phyloP scores from a whole-genome alignment of 2,329 filamentous ascomycete genomes.

The Bipolaris sorokiniana region DNA sequence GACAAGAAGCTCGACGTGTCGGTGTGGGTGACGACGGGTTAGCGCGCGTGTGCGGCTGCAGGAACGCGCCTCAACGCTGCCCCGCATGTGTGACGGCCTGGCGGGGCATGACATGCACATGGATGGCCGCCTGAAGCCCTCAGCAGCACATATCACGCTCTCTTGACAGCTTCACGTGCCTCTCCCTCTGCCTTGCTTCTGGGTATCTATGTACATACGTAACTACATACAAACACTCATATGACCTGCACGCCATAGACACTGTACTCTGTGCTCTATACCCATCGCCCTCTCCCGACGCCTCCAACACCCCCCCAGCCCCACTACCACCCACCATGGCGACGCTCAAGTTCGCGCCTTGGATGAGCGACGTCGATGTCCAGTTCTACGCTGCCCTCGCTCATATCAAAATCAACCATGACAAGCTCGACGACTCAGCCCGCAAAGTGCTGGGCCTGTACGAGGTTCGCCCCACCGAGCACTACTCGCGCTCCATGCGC shows the following conservation, averaged over 20 bases:
- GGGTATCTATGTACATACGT: too few species aligned
- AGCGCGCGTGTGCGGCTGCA: constrained; percentile 28
- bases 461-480: constrained; percentile 75
- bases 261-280: not conserved
- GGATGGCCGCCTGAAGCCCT: constrained; percentile 1
- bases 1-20: not conserved
- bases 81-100: constrained; percentile 15
- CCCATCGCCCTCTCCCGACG: constrained; percentile 3
- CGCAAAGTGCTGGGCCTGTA: constrained; percentile 87
- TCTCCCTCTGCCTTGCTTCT: constrained; percentile 15
- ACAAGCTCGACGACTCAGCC: constrained; percentile 93
- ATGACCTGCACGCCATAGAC: constrained; percentile 28
- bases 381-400: constrained; percentile 96
- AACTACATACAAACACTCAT: too few species aligned
- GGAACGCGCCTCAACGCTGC: constrained; percentile 32
- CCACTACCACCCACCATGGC: constrained; percentile 40
- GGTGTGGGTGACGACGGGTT: not conserved
- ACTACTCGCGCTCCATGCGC: constrained; percentile 77
- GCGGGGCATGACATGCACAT: constrained; percentile 11
- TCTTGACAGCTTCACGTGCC: constrained; percentile 35
- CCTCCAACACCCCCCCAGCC: constrained; percentile 1
- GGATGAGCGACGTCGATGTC: constrained; percentile 91
- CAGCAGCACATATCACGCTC: constrained; percentile 24
- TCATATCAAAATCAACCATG: constrained; percentile 91
- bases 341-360: constrained; percentile 78